Conservation (phyloP, 1,139 yeast genomes). For the Nakaseomyces nivariensis region DNA sequence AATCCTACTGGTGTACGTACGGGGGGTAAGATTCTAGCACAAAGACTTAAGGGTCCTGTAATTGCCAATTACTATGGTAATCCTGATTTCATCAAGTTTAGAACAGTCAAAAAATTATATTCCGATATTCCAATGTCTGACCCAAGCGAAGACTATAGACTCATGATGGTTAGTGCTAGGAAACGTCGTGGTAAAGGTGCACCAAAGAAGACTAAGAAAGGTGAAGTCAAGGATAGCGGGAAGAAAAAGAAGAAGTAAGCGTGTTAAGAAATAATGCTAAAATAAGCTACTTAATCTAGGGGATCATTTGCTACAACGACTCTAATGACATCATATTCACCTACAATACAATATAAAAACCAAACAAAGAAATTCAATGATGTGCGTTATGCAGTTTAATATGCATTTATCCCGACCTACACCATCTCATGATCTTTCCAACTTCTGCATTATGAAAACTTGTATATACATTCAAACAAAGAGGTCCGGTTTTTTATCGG, state of each 20-base stretch:
- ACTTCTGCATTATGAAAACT: neutral
- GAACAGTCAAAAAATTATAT: conserved; percentile 46
- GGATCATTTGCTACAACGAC: neutral
- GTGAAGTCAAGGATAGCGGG: conserved; percentile 21
- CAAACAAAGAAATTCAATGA: no score
- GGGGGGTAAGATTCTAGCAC: conserved; percentile 65
- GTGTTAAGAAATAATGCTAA: neutral
- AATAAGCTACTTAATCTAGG: neutral
- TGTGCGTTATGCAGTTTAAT: no score
- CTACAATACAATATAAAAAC: no score
- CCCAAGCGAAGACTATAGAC: conserved; percentile 63
- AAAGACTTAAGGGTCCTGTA: conserved; percentile 67
- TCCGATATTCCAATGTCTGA: conserved; percentile 55
- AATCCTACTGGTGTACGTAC: conserved; percentile 67
- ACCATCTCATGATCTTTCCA: neutral
- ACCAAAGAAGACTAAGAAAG: conserved; percentile 62
- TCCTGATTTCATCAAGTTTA: conserved; percentile 57
- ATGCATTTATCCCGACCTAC: no score
- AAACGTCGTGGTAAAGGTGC: conserved; percentile 91
- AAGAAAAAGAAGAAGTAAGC: conserved; percentile 30
- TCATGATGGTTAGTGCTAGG: conserved; percentile 52
- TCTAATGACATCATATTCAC: no score
- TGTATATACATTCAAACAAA: neutral
- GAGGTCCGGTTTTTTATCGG: neutral
- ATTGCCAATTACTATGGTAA: conserved; percentile 68